phyloP scores from a whole-genome alignment of 192 early-diverging fungal genomes.

The Allomyces javanicus region DNA sequence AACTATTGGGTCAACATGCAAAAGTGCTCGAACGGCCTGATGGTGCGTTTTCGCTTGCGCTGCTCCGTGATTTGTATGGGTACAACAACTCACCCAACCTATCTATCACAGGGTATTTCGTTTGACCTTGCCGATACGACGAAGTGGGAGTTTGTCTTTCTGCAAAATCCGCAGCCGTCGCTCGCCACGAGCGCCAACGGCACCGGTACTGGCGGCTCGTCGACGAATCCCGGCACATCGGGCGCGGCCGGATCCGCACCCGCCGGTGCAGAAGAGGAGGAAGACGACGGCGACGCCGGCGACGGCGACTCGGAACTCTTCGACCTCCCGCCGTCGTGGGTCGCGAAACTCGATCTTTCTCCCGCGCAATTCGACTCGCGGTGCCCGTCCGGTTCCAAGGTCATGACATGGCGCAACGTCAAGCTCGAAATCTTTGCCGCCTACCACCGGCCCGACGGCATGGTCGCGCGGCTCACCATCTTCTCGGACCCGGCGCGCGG shows the following conservation, averaged over 20 bases:
- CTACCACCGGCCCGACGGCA: slow-evolving; percentile 32
- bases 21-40: slow-evolving; percentile 35
- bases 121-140: slow-evolving; percentile 38
- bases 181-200: not conserved
- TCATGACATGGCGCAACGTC: slow-evolving; percentile 20
- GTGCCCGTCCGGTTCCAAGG: slow-evolving; percentile 30
- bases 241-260: not conserved
- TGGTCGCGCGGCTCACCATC: slow-evolving; percentile 30
- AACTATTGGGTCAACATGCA: slow-evolving; percentile 49
- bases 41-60: slow-evolving; percentile 7
- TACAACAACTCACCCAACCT: not conserved
- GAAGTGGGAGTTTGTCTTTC: slow-evolving; percentile 40
- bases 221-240: not conserved
- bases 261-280: slow-evolving; percentile 1
- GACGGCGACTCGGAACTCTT: slow-evolving; percentile 17
- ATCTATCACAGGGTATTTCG: slow-evolving; percentile 22
- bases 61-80: not conserved
- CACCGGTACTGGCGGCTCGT: slow-evolving; percentile 3
- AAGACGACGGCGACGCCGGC: slow-evolving; percentile 1
- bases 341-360: slow-evolving; percentile 17
- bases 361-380: slow-evolving; percentile 29
- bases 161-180: slow-evolving; percentile 29
- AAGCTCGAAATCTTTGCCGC: slow-evolving; percentile 31
- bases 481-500: slow-evolving; percentile 20
- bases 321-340: slow-evolving; percentile 36